Base-by-base conservation (phyloP, 192 early-diverging fungal species). In the Coemansia sp. region DNA sequence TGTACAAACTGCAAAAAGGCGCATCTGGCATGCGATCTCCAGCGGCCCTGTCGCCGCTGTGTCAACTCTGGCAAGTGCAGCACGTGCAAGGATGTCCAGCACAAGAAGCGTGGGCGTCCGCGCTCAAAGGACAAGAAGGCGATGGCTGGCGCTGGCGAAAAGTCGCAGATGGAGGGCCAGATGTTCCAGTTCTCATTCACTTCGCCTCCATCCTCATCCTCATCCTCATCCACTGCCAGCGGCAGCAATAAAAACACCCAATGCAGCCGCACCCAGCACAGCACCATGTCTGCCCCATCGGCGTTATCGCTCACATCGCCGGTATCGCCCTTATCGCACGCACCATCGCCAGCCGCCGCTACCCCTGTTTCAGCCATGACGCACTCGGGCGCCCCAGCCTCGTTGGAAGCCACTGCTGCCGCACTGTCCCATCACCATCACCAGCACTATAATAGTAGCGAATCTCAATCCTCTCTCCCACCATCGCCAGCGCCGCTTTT, bases 1-100 rank as follows among this genome's bases (percentile, higher is more conserved):
- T 95, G 94, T 75, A 81, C 88, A 41, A 92, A 94, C 77, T 95
- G 94, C 80, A 93, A 93, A 66, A 87, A 88, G 63, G 91, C 93
- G 5, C 94, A 95, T 68, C 81, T 95, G 49, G 91, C 92, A 13
- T 95, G 94, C 81, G 93, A 95, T 85, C 83, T 87, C 88, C 85
- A 88, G 87, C 80, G 94, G 32, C 94, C 94, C 8, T 95, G 94
- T 73, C 87, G 87, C 68, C 80, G 92, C 41, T 95, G 94, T 74
- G 82, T 88, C 18, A 82, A 88, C 8, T 66, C 92, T 32, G 88
- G 87, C 39, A 91, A 89, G 74, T 82, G 85, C 39, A 91, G 92
- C 67, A 88, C 90, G 13, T 95, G 94, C 69, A 81, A 88, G n/a
- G 94, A 95, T 73, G 90, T 93, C 42, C 88, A 91, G 80, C 92